Evolutionary conservation across 148 eudicot genomes (phyloP).

Genomic region (Chenopodium suecicum): DNA sequence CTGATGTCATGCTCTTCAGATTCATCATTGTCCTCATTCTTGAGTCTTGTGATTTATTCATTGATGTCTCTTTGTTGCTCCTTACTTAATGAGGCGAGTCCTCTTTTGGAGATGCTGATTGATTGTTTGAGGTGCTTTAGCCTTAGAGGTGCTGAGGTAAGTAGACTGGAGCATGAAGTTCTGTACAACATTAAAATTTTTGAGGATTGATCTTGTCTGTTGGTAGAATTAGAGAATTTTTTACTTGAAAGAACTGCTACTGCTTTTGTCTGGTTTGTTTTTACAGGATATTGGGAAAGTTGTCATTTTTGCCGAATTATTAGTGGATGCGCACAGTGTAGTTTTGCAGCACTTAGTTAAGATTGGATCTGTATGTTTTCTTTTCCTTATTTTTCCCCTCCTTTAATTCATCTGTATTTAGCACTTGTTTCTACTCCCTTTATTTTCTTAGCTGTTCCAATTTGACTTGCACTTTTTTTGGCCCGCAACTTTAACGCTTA

Average conservation of each 20-base stretch:
- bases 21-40: constrained; percentile 41
- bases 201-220: neutral
- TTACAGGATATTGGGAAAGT: constrained; percentile 52
- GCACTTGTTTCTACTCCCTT: neutral
- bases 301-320: constrained; percentile 39
- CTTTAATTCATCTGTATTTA: neutral
- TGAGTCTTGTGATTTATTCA: constrained; percentile 49
- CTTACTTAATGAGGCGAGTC: constrained; percentile 49
- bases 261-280: neutral
- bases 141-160: constrained; percentile 53
- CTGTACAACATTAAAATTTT: neutral
- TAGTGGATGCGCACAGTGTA: constrained; percentile 61
- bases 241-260: neutral
- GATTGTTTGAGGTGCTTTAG: constrained; percentile 46
- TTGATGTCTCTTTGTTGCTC: constrained; percentile 75
- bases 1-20: constrained; percentile 44
- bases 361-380: constrained; percentile 50
- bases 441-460: too few species aligned
- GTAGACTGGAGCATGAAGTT: constrained; percentile 22
- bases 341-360: constrained; percentile 52
- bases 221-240: neutral
- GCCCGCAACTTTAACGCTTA: too few species aligned
- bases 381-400: constrained; percentile 1
- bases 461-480: too few species aligned
- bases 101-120: constrained; percentile 63